Base-by-base conservation (phyloP, 768 basidiomycete species). In the Boletus pseudopeckii region DNA sequence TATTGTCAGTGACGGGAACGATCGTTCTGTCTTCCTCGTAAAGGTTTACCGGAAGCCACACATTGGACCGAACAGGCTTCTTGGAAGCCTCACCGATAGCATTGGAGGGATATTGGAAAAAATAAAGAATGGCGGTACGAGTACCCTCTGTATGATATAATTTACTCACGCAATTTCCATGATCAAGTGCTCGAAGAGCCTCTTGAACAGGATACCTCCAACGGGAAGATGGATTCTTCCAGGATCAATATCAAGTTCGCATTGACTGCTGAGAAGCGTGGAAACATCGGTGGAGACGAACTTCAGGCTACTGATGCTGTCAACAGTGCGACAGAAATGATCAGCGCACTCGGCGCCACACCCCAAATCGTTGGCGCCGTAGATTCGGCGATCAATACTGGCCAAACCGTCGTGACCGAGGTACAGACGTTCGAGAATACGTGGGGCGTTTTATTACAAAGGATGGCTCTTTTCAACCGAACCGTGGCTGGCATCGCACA, bases 381-480 rank as follows among this genome's bases (percentile, higher is more conserved):
- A 22, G 42, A 33, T 39, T 54, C 45, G 13, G 20, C 40, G 2
- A 30, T 48, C 3, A 28, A 26, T 13, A 14, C 32, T 18, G 36
- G 44, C 4, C 4, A 45, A 32, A 48, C 42, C 7, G 5, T 57
- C 14, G 28, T 18, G 17, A 34, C 53, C 11, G 40, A 40, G 39
- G 17, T 55, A 18, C 63, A 49, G 43, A 48, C 55, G 10, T 61
- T 64, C 32, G 59, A 64, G 38, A 57, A 49, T 32, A 61, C 63
- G 14, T 63, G 59, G 62, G 38, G 34, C 1, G 33, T 53, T 17
- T n/a, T 63, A 6, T 34, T 63, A 22, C 37, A 54, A 8, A 61
- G 53, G 30, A 39, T 63, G 32, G 48, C 26, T n/a, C 26, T 48
- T 36, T 57, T 63, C 9, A 54, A 64, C n/a, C 33, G 46, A 39